These are phyloP conservation scores for Antitrichia curtipendula DNA, from an alignment of 225 moss, liverwort and hornwort genomes.

Conservation along the genomic window DNA sequence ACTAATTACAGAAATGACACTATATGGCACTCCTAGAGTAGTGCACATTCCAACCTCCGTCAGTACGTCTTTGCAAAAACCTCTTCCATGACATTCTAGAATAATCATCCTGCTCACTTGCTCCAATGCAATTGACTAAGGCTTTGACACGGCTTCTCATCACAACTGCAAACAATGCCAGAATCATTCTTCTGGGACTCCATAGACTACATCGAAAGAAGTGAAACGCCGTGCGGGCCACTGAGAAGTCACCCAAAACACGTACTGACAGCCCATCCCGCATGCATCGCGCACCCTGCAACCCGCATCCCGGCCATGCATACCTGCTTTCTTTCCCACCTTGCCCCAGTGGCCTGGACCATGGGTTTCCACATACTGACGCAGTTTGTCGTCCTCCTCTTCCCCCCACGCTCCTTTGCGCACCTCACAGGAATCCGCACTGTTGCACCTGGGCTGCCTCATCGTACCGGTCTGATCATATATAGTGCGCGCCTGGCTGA, in stretches of 20 bases:
- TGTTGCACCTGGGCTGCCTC: neutral
- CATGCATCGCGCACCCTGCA: no score
- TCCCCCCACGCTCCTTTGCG: slow-evolving; percentile 4
- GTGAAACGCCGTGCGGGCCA: neutral
- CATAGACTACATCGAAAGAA: neutral
- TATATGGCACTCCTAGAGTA: no score
- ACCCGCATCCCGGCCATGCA: no score
- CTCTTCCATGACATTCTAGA: neutral
- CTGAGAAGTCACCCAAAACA: neutral
- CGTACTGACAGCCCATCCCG: no score
- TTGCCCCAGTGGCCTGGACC: neutral
- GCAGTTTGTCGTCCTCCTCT: neutral
- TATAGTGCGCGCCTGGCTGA: neutral
- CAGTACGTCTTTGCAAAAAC: no score
- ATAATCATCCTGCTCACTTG: neutral
- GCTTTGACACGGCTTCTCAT: no score
- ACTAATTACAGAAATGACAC: neutral
- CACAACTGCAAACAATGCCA: neutral
- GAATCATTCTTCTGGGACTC: neutral
- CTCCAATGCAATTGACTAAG: neutral
- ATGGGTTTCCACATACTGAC: neutral
- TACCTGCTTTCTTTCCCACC: neutral
- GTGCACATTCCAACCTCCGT: neutral
- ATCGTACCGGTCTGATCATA: neutral
- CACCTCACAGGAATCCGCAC: neutral